Conservation (phyloP, 208 protist genomes). For the Leishmania gerbilli region DNA sequence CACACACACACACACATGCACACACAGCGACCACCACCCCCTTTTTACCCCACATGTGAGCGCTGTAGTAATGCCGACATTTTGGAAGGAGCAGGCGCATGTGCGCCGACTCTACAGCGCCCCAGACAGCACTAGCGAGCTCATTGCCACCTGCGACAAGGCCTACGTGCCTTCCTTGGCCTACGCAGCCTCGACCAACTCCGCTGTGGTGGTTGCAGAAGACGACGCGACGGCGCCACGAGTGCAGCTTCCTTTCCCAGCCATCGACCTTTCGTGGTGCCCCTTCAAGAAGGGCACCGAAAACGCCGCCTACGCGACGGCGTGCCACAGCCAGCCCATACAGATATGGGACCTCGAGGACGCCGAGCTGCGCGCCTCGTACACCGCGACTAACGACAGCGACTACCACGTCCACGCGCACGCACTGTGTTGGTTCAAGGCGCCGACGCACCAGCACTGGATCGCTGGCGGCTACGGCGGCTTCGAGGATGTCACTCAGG, state of each 20-base stretch:
- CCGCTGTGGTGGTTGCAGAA: neutral
- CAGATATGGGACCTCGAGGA: constrained; percentile 83
- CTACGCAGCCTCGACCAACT: constrained; percentile 5
- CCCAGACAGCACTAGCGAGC: constrained; percentile 45
- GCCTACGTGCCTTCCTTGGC: constrained; percentile 18
- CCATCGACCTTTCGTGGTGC: constrained; percentile 77
- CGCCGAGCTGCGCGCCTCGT: constrained; percentile 63
- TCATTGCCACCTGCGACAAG: constrained; percentile 56
- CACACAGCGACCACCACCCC: neutral
- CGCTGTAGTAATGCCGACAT: neutral
- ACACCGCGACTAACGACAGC: constrained; percentile 58
- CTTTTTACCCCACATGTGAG: neutral
- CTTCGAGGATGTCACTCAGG: constrained; percentile 51
- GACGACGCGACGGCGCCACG: constrained; percentile 26
- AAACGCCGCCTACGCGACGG: constrained; percentile 62
- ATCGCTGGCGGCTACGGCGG: constrained; percentile 78
- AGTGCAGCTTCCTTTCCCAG: constrained; percentile 64
- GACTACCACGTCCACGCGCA: constrained; percentile 53
- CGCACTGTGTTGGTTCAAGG: constrained; percentile 46
- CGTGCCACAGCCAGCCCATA: constrained; percentile 57
- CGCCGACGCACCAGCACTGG: constrained; percentile 15
- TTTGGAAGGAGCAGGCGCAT: constrained; percentile 13
- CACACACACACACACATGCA: neutral
- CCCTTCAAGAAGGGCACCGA: constrained; percentile 59
- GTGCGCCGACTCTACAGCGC: constrained; percentile 62